Percentiles rank a stretch among this genome's conserved stretches.
These are phyloP conservation scores for Xerocomellus dryophilus DNA, from an alignment of 768 basidiomycete genomes.

Conservation along the genomic window DNA sequence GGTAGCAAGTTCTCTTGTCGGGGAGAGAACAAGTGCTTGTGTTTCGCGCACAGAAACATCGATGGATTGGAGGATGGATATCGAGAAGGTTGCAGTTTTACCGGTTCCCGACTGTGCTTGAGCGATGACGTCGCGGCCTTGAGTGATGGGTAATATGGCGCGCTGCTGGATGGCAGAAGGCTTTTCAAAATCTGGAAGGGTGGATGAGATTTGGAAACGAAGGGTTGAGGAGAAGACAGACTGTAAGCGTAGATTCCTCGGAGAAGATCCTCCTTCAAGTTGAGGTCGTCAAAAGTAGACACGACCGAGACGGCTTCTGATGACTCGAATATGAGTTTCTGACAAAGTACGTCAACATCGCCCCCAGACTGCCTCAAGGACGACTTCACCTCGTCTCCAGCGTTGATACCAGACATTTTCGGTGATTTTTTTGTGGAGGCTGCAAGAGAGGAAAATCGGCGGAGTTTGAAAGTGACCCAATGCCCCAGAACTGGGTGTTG, in stretches of 20 bases:
- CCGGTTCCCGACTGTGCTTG: constrained; percentile 99
- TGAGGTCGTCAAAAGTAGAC: constrained; percentile 86
- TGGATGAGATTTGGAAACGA: constrained; percentile 2
- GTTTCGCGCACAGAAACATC: constrained; percentile 93
- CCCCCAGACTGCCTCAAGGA: constrained; percentile 16
- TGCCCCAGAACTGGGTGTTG: not conserved
- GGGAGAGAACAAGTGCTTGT: constrained; percentile 93
- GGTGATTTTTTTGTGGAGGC: constrained; percentile 30
- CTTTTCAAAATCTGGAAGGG: constrained; percentile 80
- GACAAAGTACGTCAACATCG: constrained; percentile 1
- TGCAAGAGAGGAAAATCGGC: constrained; percentile 36
- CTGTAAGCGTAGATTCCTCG: constrained; percentile 99
- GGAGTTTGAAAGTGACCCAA: constrained; percentile 53
- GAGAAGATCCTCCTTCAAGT: constrained; percentile 91
- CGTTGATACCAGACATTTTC: constrained; percentile 78
- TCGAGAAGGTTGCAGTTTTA: constrained; percentile 99
- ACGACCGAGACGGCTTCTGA: constrained; percentile 88
- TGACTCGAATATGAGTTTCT: constrained; percentile 95
- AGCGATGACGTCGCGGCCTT: constrained; percentile 96
- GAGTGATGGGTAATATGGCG: constrained; percentile 93
- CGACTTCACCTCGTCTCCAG: constrained; percentile 74
- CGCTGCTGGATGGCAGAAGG: constrained; percentile 99
- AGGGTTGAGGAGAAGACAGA: constrained; percentile 35
- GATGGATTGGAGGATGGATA: constrained; percentile 97
- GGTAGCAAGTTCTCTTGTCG: constrained; percentile 98